A percentile compares a stretch with the other conserved stretches of the same genome.
Conservation (phyloP, 768 basidiomycete genomes). For the Auriscalpium orientale region DNA sequence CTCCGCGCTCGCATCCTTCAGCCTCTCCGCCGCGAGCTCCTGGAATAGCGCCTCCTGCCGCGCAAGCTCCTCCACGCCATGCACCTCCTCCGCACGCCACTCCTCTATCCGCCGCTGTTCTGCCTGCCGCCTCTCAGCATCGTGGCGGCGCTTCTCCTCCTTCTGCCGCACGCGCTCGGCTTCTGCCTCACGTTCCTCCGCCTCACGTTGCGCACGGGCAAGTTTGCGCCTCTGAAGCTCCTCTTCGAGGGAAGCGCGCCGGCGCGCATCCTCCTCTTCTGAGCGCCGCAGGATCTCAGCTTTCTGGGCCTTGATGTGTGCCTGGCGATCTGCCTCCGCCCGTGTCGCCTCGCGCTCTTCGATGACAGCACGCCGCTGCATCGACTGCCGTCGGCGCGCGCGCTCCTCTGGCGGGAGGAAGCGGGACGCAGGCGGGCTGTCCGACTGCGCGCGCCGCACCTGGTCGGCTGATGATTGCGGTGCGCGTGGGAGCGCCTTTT, state of each 20-base stretch:
- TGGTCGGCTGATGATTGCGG: background rate
- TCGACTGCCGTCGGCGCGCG: constrained; percentile 2
- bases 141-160: constrained; percentile 3
- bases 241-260: constrained; percentile 3
- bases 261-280: constrained; percentile 1
- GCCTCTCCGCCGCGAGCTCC: no score
- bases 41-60: constrained; percentile 1
- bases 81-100: constrained; percentile 4
- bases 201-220: constrained; percentile 1
- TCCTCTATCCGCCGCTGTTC: constrained; percentile 2
- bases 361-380: background rate
- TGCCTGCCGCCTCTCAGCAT: constrained; percentile 7
- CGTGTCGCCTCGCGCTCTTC: background rate
- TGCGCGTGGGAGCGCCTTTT: constrained; percentile 7
- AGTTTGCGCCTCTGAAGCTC: constrained; percentile 3
- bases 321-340: constrained; percentile 7
- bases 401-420: constrained; percentile 6
- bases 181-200: constrained; percentile 6
- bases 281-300: constrained; percentile 1
- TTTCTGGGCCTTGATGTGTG: constrained; percentile 8
- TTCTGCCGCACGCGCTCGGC: constrained; percentile 2
- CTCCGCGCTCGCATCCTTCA: no score
- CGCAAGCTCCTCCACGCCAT: background rate
- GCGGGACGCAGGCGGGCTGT: constrained; percentile 2
- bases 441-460: background rate